phyloP scores from a whole-genome alignment of 257 asterid species.

The Nicotiana benthamiana region DNA sequence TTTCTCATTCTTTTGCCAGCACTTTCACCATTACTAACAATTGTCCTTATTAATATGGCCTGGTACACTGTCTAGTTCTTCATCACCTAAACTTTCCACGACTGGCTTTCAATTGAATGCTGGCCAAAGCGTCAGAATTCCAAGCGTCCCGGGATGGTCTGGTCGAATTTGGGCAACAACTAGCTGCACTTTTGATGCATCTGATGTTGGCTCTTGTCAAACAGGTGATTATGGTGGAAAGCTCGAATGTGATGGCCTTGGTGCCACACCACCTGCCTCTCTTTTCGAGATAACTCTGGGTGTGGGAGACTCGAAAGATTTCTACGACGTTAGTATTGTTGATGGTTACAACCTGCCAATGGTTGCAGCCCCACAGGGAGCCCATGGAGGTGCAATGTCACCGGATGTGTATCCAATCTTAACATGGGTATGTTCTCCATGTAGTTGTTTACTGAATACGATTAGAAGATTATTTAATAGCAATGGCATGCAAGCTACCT shows the following conservation, averaged over 20 bases:
- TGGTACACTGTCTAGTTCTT: constrained; percentile 66
- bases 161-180: constrained; percentile 89
- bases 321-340: constrained; percentile 70
- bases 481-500: background rate
- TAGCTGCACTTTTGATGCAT: constrained; percentile 58
- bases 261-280: constrained; percentile 73
- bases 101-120: constrained; percentile 67
- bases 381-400: constrained; percentile 51
- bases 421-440: constrained; percentile 44
- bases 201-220: constrained; percentile 60
- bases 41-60: constrained; percentile 83
- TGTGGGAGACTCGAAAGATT: constrained; percentile 48
- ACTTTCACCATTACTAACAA: constrained; percentile 50
- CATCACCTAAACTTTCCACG: constrained; percentile 54
- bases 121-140: constrained; percentile 45
- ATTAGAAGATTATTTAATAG: background rate
- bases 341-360: constrained; percentile 77
- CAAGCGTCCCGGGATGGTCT: constrained; percentile 61
- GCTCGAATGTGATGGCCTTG: constrained; percentile 63
- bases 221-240: constrained; percentile 82
- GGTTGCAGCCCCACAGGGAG: constrained; percentile 47
- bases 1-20: constrained; percentile 27
- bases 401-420: constrained; percentile 60
- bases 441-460: background rate
- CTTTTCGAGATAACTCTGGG: constrained; percentile 83